Conservation (phyloP, 139 green algal species). For the Gonium pectorale region DNA sequence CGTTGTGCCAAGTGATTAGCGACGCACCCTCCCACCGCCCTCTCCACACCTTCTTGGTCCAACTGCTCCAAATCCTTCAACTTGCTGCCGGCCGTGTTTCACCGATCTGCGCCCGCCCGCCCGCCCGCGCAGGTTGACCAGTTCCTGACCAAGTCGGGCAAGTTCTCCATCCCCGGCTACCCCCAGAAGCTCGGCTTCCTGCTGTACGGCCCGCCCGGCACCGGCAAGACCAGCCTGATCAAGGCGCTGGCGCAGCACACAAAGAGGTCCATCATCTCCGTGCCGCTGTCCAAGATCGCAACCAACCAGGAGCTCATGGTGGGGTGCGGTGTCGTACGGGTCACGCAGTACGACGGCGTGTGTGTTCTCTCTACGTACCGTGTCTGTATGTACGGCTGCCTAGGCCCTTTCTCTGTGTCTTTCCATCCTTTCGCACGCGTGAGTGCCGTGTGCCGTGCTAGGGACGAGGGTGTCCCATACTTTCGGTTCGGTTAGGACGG, state of each 20-base stretch:
- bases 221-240: slow-evolving; percentile 65
- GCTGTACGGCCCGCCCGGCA: slow-evolving; percentile 65
- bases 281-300: slow-evolving; percentile 66
- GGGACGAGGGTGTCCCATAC: too few species aligned
- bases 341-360: too few species aligned
- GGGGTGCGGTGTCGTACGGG: too few species aligned
- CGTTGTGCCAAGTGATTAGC: too few species aligned
- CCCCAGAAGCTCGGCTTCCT: slow-evolving; percentile 65
- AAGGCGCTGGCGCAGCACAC: slow-evolving; percentile 72
- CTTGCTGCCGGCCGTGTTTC: neutral
- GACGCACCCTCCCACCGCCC: too few species aligned
- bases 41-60: neutral
- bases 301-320: slow-evolving; percentile 74
- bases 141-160: slow-evolving; percentile 58
- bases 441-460: too few species aligned
- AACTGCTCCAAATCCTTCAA: neutral
- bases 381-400: too few species aligned
- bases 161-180: slow-evolving; percentile 64
- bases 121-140: slow-evolving; percentile 24
- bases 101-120: neutral
- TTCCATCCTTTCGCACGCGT: too few species aligned
- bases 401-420: too few species aligned
- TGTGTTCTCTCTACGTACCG: too few species aligned
- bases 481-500: too few species aligned
- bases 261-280: slow-evolving; percentile 65